Conservation (phyloP, 164 flowering plant species). For the Vitis labrusca region DNA sequence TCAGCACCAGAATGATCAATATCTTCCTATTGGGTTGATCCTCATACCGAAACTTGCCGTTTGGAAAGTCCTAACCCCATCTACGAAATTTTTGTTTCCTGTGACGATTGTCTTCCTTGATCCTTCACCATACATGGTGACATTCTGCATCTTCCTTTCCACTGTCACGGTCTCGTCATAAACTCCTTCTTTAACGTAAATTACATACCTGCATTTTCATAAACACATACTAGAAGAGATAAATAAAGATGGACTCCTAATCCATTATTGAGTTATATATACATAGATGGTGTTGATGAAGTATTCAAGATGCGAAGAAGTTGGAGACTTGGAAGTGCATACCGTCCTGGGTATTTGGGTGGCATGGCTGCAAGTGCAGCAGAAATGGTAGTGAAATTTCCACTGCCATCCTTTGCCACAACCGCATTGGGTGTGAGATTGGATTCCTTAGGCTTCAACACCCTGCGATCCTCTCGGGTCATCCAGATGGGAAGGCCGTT, state of each 20-base stretch:
- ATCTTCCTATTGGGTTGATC: too few species aligned
- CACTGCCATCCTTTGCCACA: slow-evolving; percentile 88
- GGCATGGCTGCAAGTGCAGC: slow-evolving; percentile 71
- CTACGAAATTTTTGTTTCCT: slow-evolving; percentile 63
- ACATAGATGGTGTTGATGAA: too few species aligned
- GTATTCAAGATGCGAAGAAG: too few species aligned
- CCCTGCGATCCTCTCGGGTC: slow-evolving; percentile 38
- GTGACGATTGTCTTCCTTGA: slow-evolving; percentile 67
- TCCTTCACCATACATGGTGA: slow-evolving; percentile 84
- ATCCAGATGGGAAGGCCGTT: slow-evolving; percentile 55
- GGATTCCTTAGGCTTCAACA: slow-evolving; percentile 19
- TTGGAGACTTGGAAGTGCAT: slow-evolving; percentile 5
- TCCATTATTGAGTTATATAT: too few species aligned
- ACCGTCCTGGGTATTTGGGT: slow-evolving; percentile 47
- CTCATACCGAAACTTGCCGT: slow-evolving; percentile 67
- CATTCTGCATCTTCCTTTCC: slow-evolving; percentile 56
- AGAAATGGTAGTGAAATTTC: slow-evolving; percentile 54
- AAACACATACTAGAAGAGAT: not conserved
- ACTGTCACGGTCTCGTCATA: slow-evolving; percentile 63
- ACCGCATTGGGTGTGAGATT: slow-evolving; percentile 48
- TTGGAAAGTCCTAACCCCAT: slow-evolving; percentile 58
- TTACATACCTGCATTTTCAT: slow-evolving; percentile 45
- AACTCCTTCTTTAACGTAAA: slow-evolving; percentile 63
- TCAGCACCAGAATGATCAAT: too few species aligned
- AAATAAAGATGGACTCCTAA: too few species aligned